Percentiles rank a stretch among this genome's conserved stretches.
These are phyloP conservation scores for Hortiboletus campestris DNA, from an alignment of 768 basidiomycete genomes.

Conservation along the genomic window DNA sequence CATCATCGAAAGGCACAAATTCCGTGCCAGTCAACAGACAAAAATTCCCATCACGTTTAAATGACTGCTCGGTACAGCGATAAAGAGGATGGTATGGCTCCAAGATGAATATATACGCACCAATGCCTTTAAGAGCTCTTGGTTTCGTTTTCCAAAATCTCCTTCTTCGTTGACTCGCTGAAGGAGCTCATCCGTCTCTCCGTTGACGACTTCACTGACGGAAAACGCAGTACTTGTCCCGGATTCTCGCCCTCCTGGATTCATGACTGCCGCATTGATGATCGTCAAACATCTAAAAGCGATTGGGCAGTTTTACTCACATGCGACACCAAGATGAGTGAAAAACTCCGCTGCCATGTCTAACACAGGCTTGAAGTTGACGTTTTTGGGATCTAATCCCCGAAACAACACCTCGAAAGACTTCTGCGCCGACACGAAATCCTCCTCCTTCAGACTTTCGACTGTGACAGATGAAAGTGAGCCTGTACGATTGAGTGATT, in stretches of 20 bases:
- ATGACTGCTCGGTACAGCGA: not conserved
- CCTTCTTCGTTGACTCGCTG: not conserved
- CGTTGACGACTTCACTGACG: not conserved
- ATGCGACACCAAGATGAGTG: conserved; percentile 1
- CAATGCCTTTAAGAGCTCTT: conserved; percentile 2
- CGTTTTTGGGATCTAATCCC: not conserved
- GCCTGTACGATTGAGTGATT: not conserved
- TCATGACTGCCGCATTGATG: not conserved
- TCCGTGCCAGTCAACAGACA: not conserved
- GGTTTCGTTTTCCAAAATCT: not conserved
- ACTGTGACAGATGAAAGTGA: not conserved
- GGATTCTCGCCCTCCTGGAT: not conserved
- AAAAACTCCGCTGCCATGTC: not conserved
- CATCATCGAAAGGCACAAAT: not conserved
- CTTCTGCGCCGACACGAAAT: not conserved
- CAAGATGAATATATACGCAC: not conserved
- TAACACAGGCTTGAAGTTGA: not conserved
- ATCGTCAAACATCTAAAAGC: not conserved
- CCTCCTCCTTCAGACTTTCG: not conserved
- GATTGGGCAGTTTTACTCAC: not conserved
- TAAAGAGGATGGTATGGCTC: not conserved
- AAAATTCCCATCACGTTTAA: not conserved
- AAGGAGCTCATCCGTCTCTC: not conserved
- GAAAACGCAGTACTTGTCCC: not conserved
- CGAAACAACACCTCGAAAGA: not conserved